Base-by-base conservation (phyloP, 495 filamentous ascomycete species). In the Hypoxylon subgilvum region DNA sequence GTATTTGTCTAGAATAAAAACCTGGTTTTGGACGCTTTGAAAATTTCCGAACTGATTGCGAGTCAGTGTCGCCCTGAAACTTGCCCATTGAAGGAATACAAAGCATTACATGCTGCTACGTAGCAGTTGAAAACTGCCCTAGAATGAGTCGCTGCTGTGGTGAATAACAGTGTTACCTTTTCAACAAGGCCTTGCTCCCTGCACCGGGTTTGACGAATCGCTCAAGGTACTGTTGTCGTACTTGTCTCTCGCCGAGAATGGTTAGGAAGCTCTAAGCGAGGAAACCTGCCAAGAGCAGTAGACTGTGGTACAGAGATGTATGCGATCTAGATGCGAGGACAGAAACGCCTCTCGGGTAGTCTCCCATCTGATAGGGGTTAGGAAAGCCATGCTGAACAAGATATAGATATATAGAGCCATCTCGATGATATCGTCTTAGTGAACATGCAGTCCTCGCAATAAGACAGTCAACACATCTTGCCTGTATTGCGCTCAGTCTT, bases 341-440 rank as follows among this genome's bases (percentile, higher is more conserved):
- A 6, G 13, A 12, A 12, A 14, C 14, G 14, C 10, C 18, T 16
- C 42, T 45, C 31, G 42, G 42, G 23, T 12, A 31, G 2, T 2
- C 25, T 25, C n/a, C 13, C 42, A 43, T n/a, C 19, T 31, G 27
- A 21, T 12, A 34, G 4, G 44, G 44, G 19, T 18, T 6, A 35
- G 19, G 16, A 18, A 22, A 10, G 30, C 30, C 4, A 47, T 34
- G 12, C 4, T 9, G 4, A 12, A 31, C 5, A 10, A 22, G 2
- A 32, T 8, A 12, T 14, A 13, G 17, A 47, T 47, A 35, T 35
- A 47, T 47, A 46, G 16, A 46, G 8, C 27, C n/a, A n/a, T n/a
- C n/a, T 22, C 16, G 27, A 19, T 16, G 17, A 19, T 16, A 27
- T 46, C 28, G 9, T 32, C 17, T 7, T 25, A 9, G 7, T n/a